These are phyloP conservation scores for Beauveria asiatica DNA, from an alignment of 2,329 filamentous ascomycete genomes.

Conservation along the genomic window DNA sequence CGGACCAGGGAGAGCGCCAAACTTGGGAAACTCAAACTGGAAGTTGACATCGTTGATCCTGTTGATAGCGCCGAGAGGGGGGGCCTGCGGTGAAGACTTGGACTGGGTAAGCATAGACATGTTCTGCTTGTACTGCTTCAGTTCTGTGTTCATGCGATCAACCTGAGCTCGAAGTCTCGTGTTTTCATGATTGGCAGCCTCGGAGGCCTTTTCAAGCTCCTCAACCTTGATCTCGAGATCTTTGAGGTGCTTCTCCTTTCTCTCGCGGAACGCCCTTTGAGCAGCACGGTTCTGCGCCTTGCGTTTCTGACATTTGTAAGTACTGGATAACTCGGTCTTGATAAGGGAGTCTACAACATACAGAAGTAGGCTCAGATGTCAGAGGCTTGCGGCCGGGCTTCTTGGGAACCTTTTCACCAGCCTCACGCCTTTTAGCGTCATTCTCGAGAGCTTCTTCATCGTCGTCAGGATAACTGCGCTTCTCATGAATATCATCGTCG, in stretches of 20 bases:
- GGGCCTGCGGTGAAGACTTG: constrained; percentile 28
- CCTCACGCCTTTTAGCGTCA: constrained; percentile 64
- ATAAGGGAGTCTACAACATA: constrained; percentile 31
- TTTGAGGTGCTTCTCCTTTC: constrained; percentile 86
- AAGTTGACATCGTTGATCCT: constrained; percentile 72
- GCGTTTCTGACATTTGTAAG: constrained; percentile 56
- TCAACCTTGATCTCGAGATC: constrained; percentile 73
- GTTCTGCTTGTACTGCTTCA: constrained; percentile 85
- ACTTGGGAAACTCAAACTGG: constrained; percentile 92
- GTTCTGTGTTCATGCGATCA: constrained; percentile 74
- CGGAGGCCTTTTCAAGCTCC: constrained; percentile 72
- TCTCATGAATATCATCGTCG: constrained; percentile 50
- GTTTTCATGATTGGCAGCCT: constrained; percentile 80
- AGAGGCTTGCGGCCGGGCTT: constrained; percentile 95
- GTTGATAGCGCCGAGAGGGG: constrained; percentile 39
- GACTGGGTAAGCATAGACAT: constrained; percentile 49
- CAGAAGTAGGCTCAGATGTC: constrained; percentile 89
- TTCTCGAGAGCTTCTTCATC: constrained; percentile 40
- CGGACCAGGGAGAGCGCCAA: constrained; percentile 61
- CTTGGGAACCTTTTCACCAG: constrained; percentile 79
- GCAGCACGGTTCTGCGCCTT: constrained; percentile 94
- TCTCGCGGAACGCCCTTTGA: constrained; percentile 86
- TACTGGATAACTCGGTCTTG: not conserved
- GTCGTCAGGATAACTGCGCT: constrained; percentile 64
- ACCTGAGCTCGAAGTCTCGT: constrained; percentile 75